Percentiles rank a stretch among this genome's conserved stretches.
Conservation (phyloP, 345 rosid genomes). For the Eucalyptus pauciflora region DNA sequence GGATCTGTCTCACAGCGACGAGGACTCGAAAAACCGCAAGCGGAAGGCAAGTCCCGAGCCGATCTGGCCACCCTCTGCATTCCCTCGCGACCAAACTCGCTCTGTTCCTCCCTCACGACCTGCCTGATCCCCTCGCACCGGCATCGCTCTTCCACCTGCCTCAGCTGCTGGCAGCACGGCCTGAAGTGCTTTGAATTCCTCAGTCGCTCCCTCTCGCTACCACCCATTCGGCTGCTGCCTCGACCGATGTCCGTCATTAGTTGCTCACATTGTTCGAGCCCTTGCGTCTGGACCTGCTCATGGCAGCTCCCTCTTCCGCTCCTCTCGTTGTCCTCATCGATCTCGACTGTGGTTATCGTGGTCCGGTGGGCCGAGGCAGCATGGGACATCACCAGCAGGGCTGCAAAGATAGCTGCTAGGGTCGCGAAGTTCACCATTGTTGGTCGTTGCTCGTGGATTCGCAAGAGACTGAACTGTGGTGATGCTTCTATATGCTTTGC, state of each 20-base stretch:
- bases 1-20: not conserved
- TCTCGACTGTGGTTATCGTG: not conserved
- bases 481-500: not conserved
- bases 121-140: not conserved
- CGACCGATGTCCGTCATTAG: not conserved
- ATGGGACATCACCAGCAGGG: not conserved
- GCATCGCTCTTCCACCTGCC: not conserved
- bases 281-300: not conserved
- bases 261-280: not conserved
- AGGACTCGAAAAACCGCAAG: not conserved
- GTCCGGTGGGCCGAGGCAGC: not conserved
- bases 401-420: not conserved
- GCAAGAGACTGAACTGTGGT: not conserved
- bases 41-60: not conserved
- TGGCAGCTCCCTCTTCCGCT: not conserved
- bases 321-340: not conserved
- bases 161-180: not conserved
- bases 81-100: not conserved
- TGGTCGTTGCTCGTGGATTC: not conserved
- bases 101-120: not conserved
- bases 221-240: not conserved
- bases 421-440: not conserved
- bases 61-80: not conserved
- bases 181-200: not conserved
- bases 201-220: not conserved